Conservation (phyloP, 1,139 yeast species). For the Hansenula sp. region DNA sequence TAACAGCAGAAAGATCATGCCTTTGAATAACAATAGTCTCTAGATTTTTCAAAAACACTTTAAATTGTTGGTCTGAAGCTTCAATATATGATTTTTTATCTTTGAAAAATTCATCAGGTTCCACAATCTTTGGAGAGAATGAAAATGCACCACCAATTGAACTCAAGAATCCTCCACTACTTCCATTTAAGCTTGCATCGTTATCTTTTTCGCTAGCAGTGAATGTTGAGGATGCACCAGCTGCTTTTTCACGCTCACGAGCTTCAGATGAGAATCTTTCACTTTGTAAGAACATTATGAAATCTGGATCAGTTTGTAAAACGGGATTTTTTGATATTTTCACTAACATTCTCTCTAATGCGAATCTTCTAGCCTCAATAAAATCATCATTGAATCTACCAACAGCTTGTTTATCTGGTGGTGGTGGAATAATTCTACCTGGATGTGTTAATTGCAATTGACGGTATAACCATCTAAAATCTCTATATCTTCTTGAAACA, state of each 20-base stretch:
- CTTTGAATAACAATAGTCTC: conserved; percentile 76
- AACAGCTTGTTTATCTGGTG: conserved; percentile 92
- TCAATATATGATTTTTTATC: conserved; percentile 70
- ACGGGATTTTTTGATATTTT: conserved; percentile 55
- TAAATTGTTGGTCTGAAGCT: conserved; percentile 67
- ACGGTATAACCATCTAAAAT: conserved; percentile 84
- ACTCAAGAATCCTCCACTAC: conserved; percentile 19
- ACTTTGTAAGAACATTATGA: conserved; percentile 71
- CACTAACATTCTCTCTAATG: conserved; percentile 82
- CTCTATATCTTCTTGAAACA: conserved; percentile 77
- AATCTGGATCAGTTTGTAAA: conserved; percentile 70
- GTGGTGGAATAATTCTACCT: conserved; percentile 91
- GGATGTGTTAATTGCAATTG: conserved; percentile 85
- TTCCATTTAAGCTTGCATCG: conserved; percentile 15
- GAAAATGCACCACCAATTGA: conserved; percentile 36
- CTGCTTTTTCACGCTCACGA: conserved; percentile 53
- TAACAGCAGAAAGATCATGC: conserved; percentile 60
- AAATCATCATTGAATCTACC: conserved; percentile 87
- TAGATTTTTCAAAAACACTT: conserved; percentile 63
- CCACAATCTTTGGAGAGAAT: conserved; percentile 58
- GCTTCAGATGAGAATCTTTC: conserved; percentile 64
- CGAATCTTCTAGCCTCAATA: conserved; percentile 78
- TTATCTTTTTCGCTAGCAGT: conserved; percentile 28
- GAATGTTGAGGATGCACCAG: conserved; percentile 41
- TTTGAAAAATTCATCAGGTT: conserved; percentile 74